Evolutionary conservation across 2,329 filamentous ascomycete genomes (phyloP), one percentile per base, ranked within the genome.

Genomic region (Phialophora chinensis): DNA sequence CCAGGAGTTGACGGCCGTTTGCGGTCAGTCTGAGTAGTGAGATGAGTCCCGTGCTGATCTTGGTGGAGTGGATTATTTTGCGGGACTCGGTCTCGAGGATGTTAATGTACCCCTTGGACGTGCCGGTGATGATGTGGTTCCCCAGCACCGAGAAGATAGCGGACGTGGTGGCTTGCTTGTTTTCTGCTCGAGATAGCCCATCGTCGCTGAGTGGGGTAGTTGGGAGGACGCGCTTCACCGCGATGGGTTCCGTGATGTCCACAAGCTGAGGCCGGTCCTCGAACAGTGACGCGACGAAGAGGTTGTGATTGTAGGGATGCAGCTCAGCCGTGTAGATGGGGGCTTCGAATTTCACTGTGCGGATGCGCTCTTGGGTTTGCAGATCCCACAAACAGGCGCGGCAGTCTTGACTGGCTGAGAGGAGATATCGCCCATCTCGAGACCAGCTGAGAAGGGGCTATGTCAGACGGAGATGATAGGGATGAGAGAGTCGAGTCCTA

Each of bases 351-450:
- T 93, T 91, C 73, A 97, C 90, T 72, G 92, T 93, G 71, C 93
- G 90, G 74, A 93, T 83, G 66, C 91, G 84, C 70, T 84, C 84
- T 75, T 89, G 87, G 78, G 90, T 85, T 75, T 90, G 86, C 66
- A 99, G 83, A 78, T 99, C 95, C 95, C 95, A 99, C 0, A 99
- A 84, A 59, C 97, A 93, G 69, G 91, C 93, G 79, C 96, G 96
- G 91, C 94, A 98, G 75, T 97, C 95, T 77, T 97, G 92, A 53
- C 93, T 96, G 11, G 93, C 91, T 66, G 92, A 97, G 65, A 99
- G 86, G 60, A 99, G 84, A 79, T 97, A 98, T 71, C 92, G 87
- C 29, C 95, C 94, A 79, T 93, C 92, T 73, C 90, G 86, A 60
- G 94, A 97, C 95, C 95, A 99, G 81, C 93, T 85, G 66, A 12